Evolutionary conservation across 2,329 filamentous ascomycete species (phyloP).

Genomic region (Myriosclerotinia duriaeana): DNA sequence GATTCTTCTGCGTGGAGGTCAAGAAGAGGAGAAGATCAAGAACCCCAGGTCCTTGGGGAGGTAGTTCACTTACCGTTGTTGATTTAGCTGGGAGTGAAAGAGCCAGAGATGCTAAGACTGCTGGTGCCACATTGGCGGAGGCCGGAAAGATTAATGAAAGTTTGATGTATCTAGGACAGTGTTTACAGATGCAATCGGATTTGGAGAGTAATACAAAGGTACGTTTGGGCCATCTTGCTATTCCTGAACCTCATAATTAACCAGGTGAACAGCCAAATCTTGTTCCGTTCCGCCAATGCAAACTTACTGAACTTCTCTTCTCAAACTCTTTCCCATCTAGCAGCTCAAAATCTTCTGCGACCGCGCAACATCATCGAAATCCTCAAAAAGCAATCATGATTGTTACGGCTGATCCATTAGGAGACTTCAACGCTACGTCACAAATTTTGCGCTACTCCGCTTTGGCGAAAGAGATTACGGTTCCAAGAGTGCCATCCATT

Average conservation of each 20-base stretch:
- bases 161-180: conserved; percentile 96
- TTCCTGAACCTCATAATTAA: conserved; percentile 22
- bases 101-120: conserved; percentile 89
- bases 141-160: conserved; percentile 98
- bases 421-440: conserved; percentile 94
- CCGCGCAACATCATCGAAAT: conserved; percentile 45
- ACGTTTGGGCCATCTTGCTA: conserved; percentile 34
- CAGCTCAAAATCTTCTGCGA: conserved; percentile 21
- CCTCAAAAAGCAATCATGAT: conserved; percentile 94
- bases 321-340: conserved; percentile 72
- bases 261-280: conserved; percentile 57
- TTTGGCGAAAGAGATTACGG: conserved; percentile 86
- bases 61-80: conserved; percentile 80
- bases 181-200: conserved; percentile 91
- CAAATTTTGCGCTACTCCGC: conserved; percentile 95
- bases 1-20: conserved; percentile 93
- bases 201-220: conserved; percentile 72
- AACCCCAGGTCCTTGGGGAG: conserved; percentile 64
- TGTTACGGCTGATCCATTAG: conserved; percentile 87
- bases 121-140: conserved; percentile 87
- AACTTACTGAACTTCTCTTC: conserved; percentile 80
- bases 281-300: conserved; percentile 80
- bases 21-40: conserved; percentile 68
- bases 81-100: conserved; percentile 93
- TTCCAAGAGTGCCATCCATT: conserved; percentile 82